phyloP scores from a whole-genome alignment of 257 asterid genomes.

The Ophiorrhiza pumila region DNA sequence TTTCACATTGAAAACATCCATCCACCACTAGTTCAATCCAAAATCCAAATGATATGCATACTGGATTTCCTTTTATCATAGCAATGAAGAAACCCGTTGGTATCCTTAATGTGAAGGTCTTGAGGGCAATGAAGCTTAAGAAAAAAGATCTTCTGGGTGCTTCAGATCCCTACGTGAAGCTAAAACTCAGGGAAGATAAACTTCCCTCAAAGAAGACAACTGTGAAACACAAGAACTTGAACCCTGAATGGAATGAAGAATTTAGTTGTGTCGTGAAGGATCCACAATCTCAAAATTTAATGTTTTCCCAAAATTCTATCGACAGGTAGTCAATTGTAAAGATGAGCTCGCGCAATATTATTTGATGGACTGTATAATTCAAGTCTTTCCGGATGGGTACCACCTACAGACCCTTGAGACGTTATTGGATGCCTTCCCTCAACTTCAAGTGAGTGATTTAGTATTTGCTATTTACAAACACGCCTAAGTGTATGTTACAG shows the following conservation, averaged over 20 bases:
- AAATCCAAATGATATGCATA: background rate
- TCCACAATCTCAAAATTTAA: conserved; percentile 55
- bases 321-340: conserved; percentile 93
- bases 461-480: conserved; percentile 5
- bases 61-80: conserved; percentile 32
- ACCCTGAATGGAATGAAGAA: conserved; percentile 98
- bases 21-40: conserved; percentile 3
- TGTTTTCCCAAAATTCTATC: conserved; percentile 20
- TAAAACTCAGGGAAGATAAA: conserved; percentile 60
- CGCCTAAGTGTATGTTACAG: background rate
- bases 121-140: conserved; percentile 74
- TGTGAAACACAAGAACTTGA: conserved; percentile 76
- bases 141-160: conserved; percentile 88
- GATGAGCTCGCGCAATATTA: conserved; percentile 95
- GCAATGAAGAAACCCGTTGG: conserved; percentile 95
- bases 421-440: conserved; percentile 91
- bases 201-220: conserved; percentile 85
- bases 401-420: conserved; percentile 98
- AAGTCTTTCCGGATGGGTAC: conserved; percentile 99
- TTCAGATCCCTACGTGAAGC: conserved; percentile 91
- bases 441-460: conserved; percentile 72
- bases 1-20: background rate
- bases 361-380: conserved; percentile 98
- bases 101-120: conserved; percentile 60
- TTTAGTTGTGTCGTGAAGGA: conserved; percentile 75